Conservation (phyloP, 2,329 filamentous ascomycete genomes). For the Botryotinia globosa region DNA sequence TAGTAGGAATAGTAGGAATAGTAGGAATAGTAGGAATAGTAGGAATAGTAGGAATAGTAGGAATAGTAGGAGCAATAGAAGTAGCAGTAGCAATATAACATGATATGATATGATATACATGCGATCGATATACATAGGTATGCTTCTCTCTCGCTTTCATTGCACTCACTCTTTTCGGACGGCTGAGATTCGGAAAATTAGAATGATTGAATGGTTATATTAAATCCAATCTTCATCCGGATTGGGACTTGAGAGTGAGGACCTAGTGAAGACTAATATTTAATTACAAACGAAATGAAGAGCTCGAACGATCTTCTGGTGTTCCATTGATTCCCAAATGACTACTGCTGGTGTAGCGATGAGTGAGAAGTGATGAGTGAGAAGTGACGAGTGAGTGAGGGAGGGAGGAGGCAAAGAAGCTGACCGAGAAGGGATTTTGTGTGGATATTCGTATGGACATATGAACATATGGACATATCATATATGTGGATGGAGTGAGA, state of each 20-base stretch:
- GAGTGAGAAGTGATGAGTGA: not conserved
- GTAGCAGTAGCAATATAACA: not conserved
- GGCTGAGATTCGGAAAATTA: conserved; percentile 5
- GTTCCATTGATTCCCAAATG: conserved; percentile 9
- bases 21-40: rapidly evolving
- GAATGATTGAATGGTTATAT: conserved; percentile 9
- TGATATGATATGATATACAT: not conserved
- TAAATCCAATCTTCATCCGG: not conserved
- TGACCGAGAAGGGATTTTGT: not conserved
- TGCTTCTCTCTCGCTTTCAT: not conserved
- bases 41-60: no score
- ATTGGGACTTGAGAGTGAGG: not conserved
- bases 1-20: rapidly evolving
- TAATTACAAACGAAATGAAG: conserved; percentile 18
- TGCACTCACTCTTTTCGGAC: not conserved
- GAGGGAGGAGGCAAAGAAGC: not conserved
- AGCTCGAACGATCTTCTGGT: not conserved
- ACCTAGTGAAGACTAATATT: not conserved
- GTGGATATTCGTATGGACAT: not conserved
- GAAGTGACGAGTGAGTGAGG: not conserved
- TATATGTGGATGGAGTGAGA: not conserved
- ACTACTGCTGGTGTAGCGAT: not conserved
- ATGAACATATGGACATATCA: not conserved
- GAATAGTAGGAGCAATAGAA: no score
- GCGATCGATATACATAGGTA: not conserved